phyloP scores from a whole-genome alignment of 495 filamentous ascomycete species.

The Talaromyces trachyspermus region DNA sequence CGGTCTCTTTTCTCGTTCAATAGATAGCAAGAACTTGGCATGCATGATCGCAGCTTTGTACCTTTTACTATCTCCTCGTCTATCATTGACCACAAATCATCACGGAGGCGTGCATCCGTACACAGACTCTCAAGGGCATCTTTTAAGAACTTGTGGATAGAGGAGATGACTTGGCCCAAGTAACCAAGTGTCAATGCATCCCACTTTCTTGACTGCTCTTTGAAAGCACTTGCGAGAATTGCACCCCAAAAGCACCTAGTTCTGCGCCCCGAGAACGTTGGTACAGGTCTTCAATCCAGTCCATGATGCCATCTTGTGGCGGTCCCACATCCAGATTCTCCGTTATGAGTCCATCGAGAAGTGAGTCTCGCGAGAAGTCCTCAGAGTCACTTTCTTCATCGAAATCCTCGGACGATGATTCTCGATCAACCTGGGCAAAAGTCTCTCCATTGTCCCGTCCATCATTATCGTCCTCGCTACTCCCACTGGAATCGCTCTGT shows the following conservation, averaged over 20 bases:
- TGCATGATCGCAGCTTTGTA: slow-evolving; percentile 40
- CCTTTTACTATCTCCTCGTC: slow-evolving; percentile 16
- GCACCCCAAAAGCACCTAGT: slow-evolving; percentile 21
- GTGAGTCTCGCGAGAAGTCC: too few species aligned
- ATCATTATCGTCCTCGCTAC: neutral
- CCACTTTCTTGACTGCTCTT: slow-evolving; percentile 7
- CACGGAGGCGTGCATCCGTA: slow-evolving; percentile 3
- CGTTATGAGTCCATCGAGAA: too few species aligned
- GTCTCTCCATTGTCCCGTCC: neutral
- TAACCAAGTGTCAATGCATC: neutral
- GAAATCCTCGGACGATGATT: too few species aligned
- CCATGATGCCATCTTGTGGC: slow-evolving; percentile 12
- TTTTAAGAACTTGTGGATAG: slow-evolving; percentile 29
- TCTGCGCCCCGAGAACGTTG: slow-evolving; percentile 17
- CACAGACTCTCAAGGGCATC: slow-evolving; percentile 26
- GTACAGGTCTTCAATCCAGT: slow-evolving; percentile 17
- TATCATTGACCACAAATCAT: slow-evolving; percentile 7
- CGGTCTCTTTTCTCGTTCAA: slow-evolving; percentile 39
- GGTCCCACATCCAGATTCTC: slow-evolving; percentile 16
- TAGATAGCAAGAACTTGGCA: slow-evolving; percentile 36
- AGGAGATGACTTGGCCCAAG: neutral
- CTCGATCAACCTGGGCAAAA: neutral
- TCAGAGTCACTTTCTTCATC: slow-evolving; percentile 5
- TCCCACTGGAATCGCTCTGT: neutral
- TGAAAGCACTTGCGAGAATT: slow-evolving; percentile 4